Conservation (phyloP, 805 yeast genomes). For the Pichia gijzeniarum region DNA sequence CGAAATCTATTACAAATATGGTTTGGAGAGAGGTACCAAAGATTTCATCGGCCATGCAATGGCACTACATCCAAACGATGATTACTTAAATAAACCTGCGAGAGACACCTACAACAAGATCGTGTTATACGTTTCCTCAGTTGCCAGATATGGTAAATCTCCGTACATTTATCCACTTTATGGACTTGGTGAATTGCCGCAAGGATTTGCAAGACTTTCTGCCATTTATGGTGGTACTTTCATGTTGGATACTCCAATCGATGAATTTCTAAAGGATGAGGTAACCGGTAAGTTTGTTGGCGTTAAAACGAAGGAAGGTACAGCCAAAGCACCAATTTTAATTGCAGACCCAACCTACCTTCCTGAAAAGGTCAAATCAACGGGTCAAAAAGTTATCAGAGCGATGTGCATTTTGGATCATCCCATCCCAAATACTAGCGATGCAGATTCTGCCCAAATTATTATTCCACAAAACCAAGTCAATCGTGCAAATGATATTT, state of each 20-base stretch:
- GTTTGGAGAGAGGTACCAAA: conserved; percentile 86
- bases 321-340: conserved; percentile 85
- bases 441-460: conserved; percentile 85
- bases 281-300: conserved; percentile 67
- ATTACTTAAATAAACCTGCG: conserved; percentile 81
- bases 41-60: conserved; percentile 98
- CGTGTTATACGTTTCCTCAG: conserved; percentile 77
- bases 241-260: conserved; percentile 95
- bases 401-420: conserved; percentile 88
- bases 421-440: conserved; percentile 75
- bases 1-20: conserved; percentile 81
- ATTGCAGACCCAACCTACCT: conserved; percentile 98
- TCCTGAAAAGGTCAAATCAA: conserved; percentile 70
- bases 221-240: conserved; percentile 98
- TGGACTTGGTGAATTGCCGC: conserved; percentile 98
- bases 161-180: conserved; percentile 95
- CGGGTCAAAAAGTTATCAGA: conserved; percentile 70
- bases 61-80: conserved; percentile 95
- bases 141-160: conserved; percentile 91
- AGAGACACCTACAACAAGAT: conserved; percentile 87
- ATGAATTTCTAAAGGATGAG: conserved; percentile 72
- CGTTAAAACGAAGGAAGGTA: conserved; percentile 86
- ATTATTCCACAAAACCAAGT: conserved; percentile 96
- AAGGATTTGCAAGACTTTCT: conserved; percentile 93
- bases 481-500: conserved; percentile 87